Percentiles rank a stretch among this genome's conserved stretches.
These are phyloP conservation scores for Elsinoe fawcettii DNA, from an alignment of 2,329 filamentous ascomycete genomes.

Conservation along the genomic window DNA sequence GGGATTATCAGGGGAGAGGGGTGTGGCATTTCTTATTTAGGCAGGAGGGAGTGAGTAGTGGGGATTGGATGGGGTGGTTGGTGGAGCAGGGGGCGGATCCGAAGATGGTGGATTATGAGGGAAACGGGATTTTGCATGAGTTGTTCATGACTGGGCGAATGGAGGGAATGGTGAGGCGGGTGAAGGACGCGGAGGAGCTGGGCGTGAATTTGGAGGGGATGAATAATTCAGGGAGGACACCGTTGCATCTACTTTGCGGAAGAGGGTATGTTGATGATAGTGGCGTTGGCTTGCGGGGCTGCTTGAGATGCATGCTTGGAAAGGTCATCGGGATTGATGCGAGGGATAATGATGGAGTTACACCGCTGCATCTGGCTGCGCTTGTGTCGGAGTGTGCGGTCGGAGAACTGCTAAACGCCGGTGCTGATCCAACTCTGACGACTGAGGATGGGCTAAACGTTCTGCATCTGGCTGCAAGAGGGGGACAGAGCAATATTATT, in stretches of 20 bases:
- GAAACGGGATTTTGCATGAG: not conserved
- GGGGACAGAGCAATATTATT: not conserved
- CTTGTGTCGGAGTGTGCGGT: not conserved
- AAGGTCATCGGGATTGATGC: not conserved
- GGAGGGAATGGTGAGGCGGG: not conserved
- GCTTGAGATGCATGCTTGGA: not conserved
- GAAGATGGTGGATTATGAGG: not conserved
- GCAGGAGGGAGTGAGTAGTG: not conserved
- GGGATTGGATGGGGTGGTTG: not conserved
- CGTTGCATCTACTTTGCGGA: not conserved
- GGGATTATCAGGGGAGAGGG: not conserved
- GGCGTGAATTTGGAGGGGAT: not conserved
- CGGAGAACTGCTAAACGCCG: not conserved
- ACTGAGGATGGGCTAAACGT: not conserved
- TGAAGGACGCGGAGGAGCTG: not conserved
- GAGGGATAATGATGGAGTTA: not conserved
- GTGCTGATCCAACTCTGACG: not conserved
- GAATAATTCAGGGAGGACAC: not conserved
- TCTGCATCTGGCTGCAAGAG: not conserved
- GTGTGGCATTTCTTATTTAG: not conserved
- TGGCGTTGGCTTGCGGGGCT: not conserved
- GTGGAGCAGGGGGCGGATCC: not conserved
- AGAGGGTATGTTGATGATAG: not conserved
- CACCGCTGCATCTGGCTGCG: not conserved
- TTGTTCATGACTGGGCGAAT: not conserved